Base-by-base conservation (phyloP, 306 rosid genomes). In the Vicia faba region DNA sequence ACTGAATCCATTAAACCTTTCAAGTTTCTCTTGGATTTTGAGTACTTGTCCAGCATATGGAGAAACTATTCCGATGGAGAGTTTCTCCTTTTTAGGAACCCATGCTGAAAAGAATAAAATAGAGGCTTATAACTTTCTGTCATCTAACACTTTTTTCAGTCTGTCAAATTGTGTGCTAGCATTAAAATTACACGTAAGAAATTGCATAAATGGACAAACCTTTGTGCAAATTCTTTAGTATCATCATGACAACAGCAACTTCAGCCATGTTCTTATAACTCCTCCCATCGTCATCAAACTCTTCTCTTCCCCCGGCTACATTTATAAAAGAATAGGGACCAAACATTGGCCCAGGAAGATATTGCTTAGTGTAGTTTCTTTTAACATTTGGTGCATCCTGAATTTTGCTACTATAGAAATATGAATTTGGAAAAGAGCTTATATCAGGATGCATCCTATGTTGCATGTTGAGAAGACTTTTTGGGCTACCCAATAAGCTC, bases 371-470 rank as follows among this genome's bases (percentile, higher is more conserved):
- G 4, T 70, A 76, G 57, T 9, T 44, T 29, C 69, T 78, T 45
- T 15, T 5, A 12, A 85, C 95, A 69, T 72, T 80, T 1, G 84
- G 80, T 18, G 89, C 90, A 48, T 90, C 76, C 3, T 18, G 29
- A 23, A 90, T 79, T 83, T 49, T 36, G 61, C 81, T 69, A 28
- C 2, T 0, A 66, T 90, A 90, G 54, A 87, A 87, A 35, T 35
- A 65, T 3, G 64, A 63, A 79, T 84, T 90, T 26, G 97, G 92
- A 55, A 90, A 90, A 0, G 10, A 72, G 63, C 95, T 85, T 39
- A 90, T 85, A 2, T 83, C 68, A 0, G 95, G 95, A 29, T 90
- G 88, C 96, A 90, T 90, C 23, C 96, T 74, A 55, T 90, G 84
- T 33, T 90, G 97, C 66, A 64, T 43, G 35, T 75, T 73, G 18